phyloP scores from a whole-genome alignment of 2,329 filamentous ascomycete genomes.

The Lasiodiplodia theobromae region DNA sequence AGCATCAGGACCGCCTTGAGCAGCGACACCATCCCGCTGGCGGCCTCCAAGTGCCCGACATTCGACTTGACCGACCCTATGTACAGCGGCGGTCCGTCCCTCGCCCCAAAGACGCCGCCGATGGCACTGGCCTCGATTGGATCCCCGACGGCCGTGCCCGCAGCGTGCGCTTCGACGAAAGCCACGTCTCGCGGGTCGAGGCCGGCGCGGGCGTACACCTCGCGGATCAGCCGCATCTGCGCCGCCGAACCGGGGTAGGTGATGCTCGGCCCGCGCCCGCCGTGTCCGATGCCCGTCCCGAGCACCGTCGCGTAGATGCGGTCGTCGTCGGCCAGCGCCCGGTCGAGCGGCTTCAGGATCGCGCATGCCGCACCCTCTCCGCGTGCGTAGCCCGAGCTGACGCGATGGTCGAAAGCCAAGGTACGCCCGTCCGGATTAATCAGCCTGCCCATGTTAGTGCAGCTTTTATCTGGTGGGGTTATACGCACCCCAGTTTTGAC shows the following conservation, averaged over 20 bases:
- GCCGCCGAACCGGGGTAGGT: no score
- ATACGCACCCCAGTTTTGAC: no score
- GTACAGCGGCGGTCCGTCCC: background rate
- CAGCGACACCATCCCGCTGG: conserved; percentile 36
- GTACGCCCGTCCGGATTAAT: background rate
- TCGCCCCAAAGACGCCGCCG: background rate
- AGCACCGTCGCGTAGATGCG: conserved; percentile 43
- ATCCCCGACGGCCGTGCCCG: conserved; percentile 63
- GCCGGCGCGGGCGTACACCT: conserved; percentile 47
- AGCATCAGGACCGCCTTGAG: conserved; percentile 37
- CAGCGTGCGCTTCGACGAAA: conserved; percentile 54
- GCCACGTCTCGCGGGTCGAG: conserved; percentile 34
- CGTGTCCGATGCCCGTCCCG: no score
- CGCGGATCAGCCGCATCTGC: conserved; percentile 33
- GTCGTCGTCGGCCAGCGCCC: conserved; percentile 66
- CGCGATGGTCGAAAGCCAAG: background rate
- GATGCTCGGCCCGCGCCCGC: no score
- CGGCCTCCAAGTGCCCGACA: conserved; percentile 42
- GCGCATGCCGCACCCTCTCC: conserved; percentile 68
- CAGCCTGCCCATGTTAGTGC: no score
- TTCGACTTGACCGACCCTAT: conserved; percentile 38
- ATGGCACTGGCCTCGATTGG: conserved; percentile 37
- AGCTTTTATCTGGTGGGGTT: no score
- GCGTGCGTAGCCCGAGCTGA: background rate
- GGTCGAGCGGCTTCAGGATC: conserved; percentile 63